Conservation (phyloP, 192 early-diverging fungal species). For the Backusella westeae region DNA sequence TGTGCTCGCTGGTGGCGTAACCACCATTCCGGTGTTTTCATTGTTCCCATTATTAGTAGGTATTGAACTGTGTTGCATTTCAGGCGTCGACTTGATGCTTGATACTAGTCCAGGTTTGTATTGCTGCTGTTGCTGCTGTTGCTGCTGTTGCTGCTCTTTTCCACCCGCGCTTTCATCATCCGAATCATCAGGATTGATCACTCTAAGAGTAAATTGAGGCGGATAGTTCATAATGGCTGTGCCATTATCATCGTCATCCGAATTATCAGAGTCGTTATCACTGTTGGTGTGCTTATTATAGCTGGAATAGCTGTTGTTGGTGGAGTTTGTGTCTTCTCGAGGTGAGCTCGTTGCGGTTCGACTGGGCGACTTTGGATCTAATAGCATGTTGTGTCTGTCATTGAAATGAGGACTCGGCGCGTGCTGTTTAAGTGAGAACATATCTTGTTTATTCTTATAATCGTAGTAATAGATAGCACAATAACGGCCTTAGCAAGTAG, state of each 20-base stretch:
- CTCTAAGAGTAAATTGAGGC: not conserved
- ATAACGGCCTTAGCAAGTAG: not conserved
- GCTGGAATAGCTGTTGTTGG: not conserved
- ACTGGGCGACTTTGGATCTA: not conserved
- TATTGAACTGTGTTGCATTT: not conserved
- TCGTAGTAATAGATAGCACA: not conserved
- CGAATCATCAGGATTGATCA: slow-evolving; percentile 1
- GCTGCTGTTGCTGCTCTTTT: not conserved
- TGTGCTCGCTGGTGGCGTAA: not conserved
- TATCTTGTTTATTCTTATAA: not conserved
- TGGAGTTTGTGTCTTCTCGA: not conserved
- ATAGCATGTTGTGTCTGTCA: not conserved
- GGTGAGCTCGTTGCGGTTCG: not conserved
- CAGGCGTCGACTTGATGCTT: not conserved
- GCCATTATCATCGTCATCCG: not conserved
- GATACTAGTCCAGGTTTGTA: not conserved
- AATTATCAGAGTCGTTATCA: not conserved
- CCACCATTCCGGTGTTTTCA: not conserved
- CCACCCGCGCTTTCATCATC: not conserved
- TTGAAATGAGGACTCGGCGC: not conserved
- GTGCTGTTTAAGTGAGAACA: not conserved
- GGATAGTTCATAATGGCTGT: not conserved
- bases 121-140: not conserved
- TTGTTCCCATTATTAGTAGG: not conserved
- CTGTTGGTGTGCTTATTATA: not conserved